Evolutionary conservation across 2,329 filamentous ascomycete genomes (phyloP).

Genomic region (Aspergillus thermomutatus): DNA sequence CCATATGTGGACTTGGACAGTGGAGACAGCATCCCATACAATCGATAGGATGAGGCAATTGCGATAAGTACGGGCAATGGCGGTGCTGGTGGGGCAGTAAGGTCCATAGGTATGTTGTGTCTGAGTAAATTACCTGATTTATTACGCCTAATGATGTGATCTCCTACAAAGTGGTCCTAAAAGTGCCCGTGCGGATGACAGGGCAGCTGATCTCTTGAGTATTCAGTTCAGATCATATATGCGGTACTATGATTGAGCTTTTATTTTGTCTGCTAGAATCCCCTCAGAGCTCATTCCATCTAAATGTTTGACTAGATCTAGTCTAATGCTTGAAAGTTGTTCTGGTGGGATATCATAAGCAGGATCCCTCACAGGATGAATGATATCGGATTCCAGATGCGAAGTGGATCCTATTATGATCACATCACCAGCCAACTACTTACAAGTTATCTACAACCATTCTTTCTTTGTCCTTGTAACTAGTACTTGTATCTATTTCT

Average conservation of each 20-base stretch:
- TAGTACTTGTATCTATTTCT: background rate
- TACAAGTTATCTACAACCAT: background rate
- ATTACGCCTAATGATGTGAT: background rate
- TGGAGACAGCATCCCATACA: constrained; percentile 7
- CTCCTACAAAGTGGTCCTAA: too few relatives aligned
- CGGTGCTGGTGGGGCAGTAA: background rate
- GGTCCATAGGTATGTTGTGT: background rate
- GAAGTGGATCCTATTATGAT: background rate
- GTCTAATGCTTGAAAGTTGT: background rate
- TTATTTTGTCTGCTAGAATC: background rate
- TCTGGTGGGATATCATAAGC: background rate
- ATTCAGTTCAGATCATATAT: background rate
- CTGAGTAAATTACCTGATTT: background rate
- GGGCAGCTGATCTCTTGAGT: background rate
- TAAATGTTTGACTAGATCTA: background rate
- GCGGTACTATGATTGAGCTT: background rate
- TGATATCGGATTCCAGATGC: background rate
- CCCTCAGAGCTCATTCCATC: background rate
- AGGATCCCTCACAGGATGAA: background rate
- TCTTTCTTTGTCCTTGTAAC: background rate
- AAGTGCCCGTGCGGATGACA: background rate
- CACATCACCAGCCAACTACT: background rate
- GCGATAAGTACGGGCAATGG: background rate
- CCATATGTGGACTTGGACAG: constrained; percentile 14
- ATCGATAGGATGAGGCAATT: background rate